These are phyloP conservation scores for Polyporus tsugae DNA, from an alignment of 1,284 basidiomycete species.

Conservation along the genomic window DNA sequence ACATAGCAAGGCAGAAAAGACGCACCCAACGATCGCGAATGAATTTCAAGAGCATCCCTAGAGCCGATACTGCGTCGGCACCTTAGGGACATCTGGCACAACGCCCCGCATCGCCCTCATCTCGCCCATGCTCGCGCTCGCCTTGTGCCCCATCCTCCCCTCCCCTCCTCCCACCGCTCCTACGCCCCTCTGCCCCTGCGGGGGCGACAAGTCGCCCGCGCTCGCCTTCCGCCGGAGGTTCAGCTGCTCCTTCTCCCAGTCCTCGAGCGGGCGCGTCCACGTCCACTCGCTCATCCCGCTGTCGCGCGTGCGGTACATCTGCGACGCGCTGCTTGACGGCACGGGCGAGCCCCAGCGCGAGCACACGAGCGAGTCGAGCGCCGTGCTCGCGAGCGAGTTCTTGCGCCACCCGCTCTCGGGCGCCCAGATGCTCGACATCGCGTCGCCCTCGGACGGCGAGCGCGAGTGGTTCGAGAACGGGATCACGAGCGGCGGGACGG, in stretches of 20 bases:
- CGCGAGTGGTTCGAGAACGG: not conserved
- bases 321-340: slow-evolving; percentile 17
- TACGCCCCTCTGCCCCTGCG: not conserved
- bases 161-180: not conserved
- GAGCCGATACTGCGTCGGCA: slow-evolving; percentile 10
- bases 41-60: not conserved
- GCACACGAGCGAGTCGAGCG: slow-evolving; percentile 17
- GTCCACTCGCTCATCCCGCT: slow-evolving; percentile 22
- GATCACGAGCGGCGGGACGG: not conserved
- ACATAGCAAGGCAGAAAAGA: not conserved
- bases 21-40: not conserved
- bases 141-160: slow-evolving; percentile 6
- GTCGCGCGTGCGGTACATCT: slow-evolving; percentile 29
- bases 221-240: slow-evolving; percentile 6
- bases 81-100: slow-evolving; percentile 19
- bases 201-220: slow-evolving; percentile 5
- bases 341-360: slow-evolving; percentile 23
- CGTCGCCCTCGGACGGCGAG: slow-evolving; percentile 12
- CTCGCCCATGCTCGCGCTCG: slow-evolving; percentile 17
- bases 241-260: slow-evolving; percentile 11
- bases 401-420: slow-evolving; percentile 6
- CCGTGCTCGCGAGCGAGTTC: slow-evolving; percentile 11
- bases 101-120: slow-evolving; percentile 21
- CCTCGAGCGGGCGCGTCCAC: slow-evolving; percentile 13
- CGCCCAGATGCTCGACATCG: slow-evolving; percentile 22